Percentiles rank a stretch among this genome's conserved stretches.
Conservation (phyloP, 331 rosid genomes). For the Prunus yedoensis region DNA sequence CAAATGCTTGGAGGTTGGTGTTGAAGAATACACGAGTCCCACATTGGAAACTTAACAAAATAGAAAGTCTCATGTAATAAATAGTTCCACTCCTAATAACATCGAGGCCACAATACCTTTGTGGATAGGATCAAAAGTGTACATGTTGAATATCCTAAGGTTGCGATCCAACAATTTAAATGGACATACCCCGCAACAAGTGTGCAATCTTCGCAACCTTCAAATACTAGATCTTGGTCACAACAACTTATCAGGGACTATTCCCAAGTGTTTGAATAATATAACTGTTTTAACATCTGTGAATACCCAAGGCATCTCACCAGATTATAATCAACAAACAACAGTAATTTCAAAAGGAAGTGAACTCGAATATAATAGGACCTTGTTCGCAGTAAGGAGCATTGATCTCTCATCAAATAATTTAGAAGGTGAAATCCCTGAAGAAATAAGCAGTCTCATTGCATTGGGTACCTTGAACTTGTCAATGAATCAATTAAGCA, state of each 20-base stretch:
- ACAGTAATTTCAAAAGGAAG: constrained; percentile 9
- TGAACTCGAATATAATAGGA: neutral
- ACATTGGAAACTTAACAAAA: too few relatives aligned
- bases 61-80: too few relatives aligned
- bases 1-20: too few relatives aligned
- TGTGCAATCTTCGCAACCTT: constrained; percentile 14
- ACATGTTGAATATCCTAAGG: neutral
- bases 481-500: constrained; percentile 15
- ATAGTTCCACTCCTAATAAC: too few relatives aligned
- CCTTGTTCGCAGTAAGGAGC: neutral
- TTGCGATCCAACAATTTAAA: constrained; percentile 12
- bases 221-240: constrained; percentile 14
- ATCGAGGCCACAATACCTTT: neutral
- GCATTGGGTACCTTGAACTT: constrained; percentile 13
- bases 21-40: too few relatives aligned
- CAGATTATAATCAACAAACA: neutral
- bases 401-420: constrained; percentile 22
- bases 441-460: constrained; percentile 1
- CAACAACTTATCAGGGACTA: constrained; percentile 3
- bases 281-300: constrained; percentile 3
- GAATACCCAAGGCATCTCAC: too few relatives aligned
- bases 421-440: constrained; percentile 16
- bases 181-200: constrained; percentile 11
- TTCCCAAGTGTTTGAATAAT: constrained; percentile 18
- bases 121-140: neutral